A percentile compares a stretch with the other conserved stretches of the same genome.
Conservation (phyloP, 2,329 filamentous ascomycete genomes). For the Scedosporium apiospermum region DNA sequence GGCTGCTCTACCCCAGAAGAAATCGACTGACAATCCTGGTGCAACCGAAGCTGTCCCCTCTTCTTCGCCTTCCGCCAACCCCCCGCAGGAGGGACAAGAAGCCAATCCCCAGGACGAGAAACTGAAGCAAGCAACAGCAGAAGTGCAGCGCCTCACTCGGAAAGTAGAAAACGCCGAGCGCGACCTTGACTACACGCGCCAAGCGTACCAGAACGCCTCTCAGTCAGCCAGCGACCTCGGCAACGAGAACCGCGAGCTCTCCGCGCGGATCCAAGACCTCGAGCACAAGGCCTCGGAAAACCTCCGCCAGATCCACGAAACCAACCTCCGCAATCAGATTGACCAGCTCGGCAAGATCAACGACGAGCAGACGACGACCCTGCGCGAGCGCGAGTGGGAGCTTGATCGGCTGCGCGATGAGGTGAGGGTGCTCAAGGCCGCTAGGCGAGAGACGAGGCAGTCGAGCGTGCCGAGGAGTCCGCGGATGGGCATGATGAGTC, state of each 20-base stretch:
- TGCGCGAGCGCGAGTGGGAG: constrained; percentile 43
- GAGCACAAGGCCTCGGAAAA: constrained; percentile 33
- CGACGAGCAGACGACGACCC: constrained; percentile 28
- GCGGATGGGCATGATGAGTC: constrained; percentile 43
- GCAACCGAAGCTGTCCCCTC: not conserved
- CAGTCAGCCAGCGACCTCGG: constrained; percentile 33
- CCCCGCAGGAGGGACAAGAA: constrained; percentile 2
- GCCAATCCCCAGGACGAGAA: not conserved
- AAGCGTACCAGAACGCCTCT: constrained; percentile 50
- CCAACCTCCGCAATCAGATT: constrained; percentile 28
- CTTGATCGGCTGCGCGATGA: constrained; percentile 39
- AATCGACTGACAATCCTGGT: not conserved
- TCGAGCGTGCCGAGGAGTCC: constrained; percentile 49
- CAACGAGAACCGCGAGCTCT: constrained; percentile 36
- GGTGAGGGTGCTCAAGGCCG: constrained; percentile 34
- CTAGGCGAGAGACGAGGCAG: constrained; percentile 45
- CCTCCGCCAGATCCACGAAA: constrained; percentile 34
- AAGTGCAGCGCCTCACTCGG: constrained; percentile 24
- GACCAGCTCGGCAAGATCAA: constrained; percentile 27
- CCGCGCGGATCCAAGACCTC: constrained; percentile 29
- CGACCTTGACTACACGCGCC: constrained; percentile 47
- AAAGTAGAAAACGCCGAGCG: constrained; percentile 31
- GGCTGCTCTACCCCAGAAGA: not conserved
- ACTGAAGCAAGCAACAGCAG: constrained; percentile 12
- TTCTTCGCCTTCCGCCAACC: not conserved